Evolutionary conservation across 2,329 filamentous ascomycete species (phyloP), one percentile per base, ranked within the genome.

Genomic region (Neocatenulostroma microsporum): DNA sequence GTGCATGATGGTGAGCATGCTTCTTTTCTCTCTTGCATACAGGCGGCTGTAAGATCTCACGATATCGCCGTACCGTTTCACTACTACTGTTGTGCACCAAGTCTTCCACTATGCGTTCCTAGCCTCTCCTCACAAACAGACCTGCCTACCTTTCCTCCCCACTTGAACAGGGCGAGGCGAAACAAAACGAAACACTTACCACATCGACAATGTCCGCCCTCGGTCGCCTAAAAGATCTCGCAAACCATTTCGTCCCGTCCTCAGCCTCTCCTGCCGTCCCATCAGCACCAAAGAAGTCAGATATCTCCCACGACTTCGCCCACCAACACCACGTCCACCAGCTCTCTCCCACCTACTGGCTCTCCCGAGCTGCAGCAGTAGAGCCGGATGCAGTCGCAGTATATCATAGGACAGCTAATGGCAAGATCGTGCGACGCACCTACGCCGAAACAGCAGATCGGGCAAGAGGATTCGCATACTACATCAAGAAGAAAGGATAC

Each of bases 391-490:
- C 76, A 53, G 47, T 64, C 46, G 89, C 88, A 23, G 83, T 95
- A 55, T 80, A 87, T 56, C 89, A 96, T 62, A 68, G 86, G 37
- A 94, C 87, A 0, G 72, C 81, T 43, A 88, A 91, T 61, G 76
- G 78, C 50, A 74, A 78, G 51, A 67, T 80, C 18, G 65, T 96
- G 21, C 76, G 82, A 21, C 76, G 88, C 40, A 81, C 76, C 3
- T 98, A 98, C 58, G 68, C 70, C 40, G 81, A 91, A 54, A 78
- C 87, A 41, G 84, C 91, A 12, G 84, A 94, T 55, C 84, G 91
- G 28, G 84, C 88, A 3, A 69, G 84, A 27, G 91, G 89, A 1
- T 67, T 98, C 13, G 88, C 87, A 11, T 96, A 94, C 63, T 96
- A 82, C 58, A 59, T 98, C 39, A 74, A 75, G 49, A 84, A 84